Evolutionary conservation across 2,329 filamentous ascomycete genomes (phyloP).

Genomic region (Rhinocladiella mackenziei): DNA sequence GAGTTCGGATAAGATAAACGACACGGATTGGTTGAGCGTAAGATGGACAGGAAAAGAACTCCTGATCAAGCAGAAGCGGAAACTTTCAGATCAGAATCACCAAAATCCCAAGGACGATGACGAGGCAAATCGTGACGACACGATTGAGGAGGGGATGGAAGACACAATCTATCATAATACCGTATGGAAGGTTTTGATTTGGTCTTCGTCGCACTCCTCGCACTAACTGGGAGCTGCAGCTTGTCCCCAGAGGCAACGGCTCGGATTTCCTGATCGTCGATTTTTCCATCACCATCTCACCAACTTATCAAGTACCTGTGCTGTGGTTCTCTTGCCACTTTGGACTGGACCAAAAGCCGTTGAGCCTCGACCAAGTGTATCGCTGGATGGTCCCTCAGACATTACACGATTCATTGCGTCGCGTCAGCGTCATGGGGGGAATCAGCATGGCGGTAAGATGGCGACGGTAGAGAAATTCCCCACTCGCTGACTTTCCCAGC

Average conservation of each 20-base stretch:
- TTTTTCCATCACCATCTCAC: constrained; percentile 61
- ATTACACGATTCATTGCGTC: constrained; percentile 59
- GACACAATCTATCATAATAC: background rate
- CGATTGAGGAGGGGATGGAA: background rate
- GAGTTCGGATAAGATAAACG: constrained; percentile 25
- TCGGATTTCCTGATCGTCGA: constrained; percentile 23
- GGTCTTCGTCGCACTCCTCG: background rate
- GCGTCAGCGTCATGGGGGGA: constrained; percentile 63
- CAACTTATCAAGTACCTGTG: constrained; percentile 69
- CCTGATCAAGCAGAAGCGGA: constrained; percentile 17
- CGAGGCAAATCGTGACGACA: constrained; percentile 3
- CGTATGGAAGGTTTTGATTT: background rate
- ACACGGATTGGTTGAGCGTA: constrained; percentile 25
- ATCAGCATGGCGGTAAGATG: constrained; percentile 69
- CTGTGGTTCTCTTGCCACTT: constrained; percentile 69
- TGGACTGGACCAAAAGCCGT: constrained; percentile 52
- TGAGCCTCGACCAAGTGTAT: constrained; percentile 66
- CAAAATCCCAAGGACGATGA: constrained; percentile 10
- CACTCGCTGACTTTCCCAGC: constrained; percentile 47
- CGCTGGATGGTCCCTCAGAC: constrained; percentile 64
- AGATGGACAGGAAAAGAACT: constrained; percentile 23
- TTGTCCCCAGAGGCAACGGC: background rate
- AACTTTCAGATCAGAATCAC: constrained; percentile 6
- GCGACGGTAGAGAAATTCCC: background rate
- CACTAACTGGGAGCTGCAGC: constrained; percentile 1